phyloP scores from a whole-genome alignment of 768 basidiomycete species.

The Rhizopogon vulgaris region DNA sequence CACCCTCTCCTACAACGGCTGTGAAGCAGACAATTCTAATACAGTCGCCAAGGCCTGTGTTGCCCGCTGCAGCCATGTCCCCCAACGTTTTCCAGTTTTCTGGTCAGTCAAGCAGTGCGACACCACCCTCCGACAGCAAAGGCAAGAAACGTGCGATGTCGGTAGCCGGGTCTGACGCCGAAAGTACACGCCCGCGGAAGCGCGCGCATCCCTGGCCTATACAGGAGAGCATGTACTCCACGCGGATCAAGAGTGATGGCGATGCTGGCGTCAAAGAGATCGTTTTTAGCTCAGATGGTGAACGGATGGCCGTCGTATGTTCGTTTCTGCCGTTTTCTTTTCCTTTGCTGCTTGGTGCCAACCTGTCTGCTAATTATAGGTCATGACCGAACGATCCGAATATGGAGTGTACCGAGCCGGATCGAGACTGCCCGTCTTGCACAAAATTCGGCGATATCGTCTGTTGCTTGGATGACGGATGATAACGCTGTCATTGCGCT shows the following conservation, averaged over 20 bases:
- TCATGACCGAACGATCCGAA: conserved; percentile 53
- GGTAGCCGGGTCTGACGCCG: conserved; percentile 13
- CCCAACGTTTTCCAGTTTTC: conserved; percentile 26
- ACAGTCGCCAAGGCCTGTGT: conserved; percentile 24
- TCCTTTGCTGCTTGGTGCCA: background rate
- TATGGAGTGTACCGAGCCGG: conserved; percentile 47
- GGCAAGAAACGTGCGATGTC: conserved; percentile 35
- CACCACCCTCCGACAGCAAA: conserved; percentile 22
- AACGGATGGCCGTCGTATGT: conserved; percentile 54
- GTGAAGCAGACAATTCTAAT: conserved; percentile 18
- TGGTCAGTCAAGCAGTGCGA: conserved; percentile 17
- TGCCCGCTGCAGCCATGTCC: conserved; percentile 26
- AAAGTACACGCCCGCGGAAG: conserved; percentile 27
- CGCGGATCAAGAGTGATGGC: conserved; percentile 38
- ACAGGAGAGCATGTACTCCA: conserved; percentile 31
- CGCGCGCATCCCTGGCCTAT: conserved; percentile 44
- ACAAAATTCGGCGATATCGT: conserved; percentile 43
- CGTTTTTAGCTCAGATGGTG: conserved; percentile 47
- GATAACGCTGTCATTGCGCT: conserved; percentile 53
- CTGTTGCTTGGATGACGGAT: conserved; percentile 54
- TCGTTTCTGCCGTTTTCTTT: conserved; percentile 18
- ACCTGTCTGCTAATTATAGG: conserved; percentile 27
- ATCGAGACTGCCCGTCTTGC: conserved; percentile 52
- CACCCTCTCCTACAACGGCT: conserved; percentile 11
- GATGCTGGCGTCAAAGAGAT: conserved; percentile 43